Percentiles rank a stretch among this genome's conserved stretches.
These are phyloP conservation scores for Solanum bukasovii DNA, from an alignment of 257 asterid genomes.

Conservation along the genomic window DNA sequence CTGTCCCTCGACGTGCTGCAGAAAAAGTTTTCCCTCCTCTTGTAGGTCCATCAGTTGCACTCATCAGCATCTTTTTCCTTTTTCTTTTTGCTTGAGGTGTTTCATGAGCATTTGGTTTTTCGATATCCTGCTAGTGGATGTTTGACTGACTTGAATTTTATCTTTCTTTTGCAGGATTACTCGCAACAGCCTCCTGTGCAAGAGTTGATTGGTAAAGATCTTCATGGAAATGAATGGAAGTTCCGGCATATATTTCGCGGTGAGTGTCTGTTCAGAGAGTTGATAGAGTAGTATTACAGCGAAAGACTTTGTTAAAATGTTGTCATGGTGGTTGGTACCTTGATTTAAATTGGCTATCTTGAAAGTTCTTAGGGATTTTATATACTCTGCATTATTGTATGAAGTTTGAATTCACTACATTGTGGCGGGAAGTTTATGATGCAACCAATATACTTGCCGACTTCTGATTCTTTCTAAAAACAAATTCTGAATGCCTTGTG, in stretches of 20 bases:
- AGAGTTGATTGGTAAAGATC: conserved; percentile 91
- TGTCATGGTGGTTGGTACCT: not conserved
- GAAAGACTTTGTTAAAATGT: not conserved
- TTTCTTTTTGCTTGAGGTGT: not conserved
- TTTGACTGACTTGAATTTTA: not conserved
- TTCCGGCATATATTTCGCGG: conserved; percentile 95
- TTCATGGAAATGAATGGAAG: conserved; percentile 96
- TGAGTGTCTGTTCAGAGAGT: conserved; percentile 12
- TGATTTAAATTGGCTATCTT: not conserved
- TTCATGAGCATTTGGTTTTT: not conserved
- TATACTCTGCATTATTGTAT: not conserved
- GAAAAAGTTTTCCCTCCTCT: conserved; percentile 98
- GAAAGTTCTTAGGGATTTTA: not conserved
- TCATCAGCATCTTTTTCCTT: not conserved
- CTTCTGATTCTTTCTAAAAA: not conserved
- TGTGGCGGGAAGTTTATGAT: not conserved
- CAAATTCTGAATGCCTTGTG: not conserved
- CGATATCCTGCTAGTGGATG: not conserved
- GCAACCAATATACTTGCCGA: not conserved
- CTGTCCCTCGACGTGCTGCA: conserved; percentile 97
- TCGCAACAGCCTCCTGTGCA: conserved; percentile 84
- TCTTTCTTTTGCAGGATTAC: conserved; percentile 51
- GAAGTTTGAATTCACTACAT: not conserved
- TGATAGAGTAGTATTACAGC: not conserved
- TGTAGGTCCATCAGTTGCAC: conserved; percentile 31